phyloP scores from a whole-genome alignment of 2,329 filamentous ascomycete genomes.

The Arachnomyces sp. region DNA sequence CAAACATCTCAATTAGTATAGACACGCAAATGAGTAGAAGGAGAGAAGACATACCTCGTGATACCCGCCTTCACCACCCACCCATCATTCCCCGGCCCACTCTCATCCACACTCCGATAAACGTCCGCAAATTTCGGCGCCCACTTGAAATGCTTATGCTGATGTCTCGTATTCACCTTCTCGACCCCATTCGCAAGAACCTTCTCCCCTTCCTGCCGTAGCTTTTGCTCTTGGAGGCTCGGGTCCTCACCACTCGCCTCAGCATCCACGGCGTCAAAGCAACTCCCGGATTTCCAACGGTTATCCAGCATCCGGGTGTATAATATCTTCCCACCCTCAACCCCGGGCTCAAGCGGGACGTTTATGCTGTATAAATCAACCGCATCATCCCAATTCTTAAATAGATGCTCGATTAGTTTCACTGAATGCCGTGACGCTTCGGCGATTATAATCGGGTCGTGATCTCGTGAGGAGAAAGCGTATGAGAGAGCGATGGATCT shows the following conservation, averaged over 20 bases:
- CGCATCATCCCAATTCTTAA: constrained; percentile 61
- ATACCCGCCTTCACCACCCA: constrained; percentile 84
- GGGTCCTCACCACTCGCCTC: constrained; percentile 50
- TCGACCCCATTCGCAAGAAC: constrained; percentile 20
- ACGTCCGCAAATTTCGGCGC: constrained; percentile 80
- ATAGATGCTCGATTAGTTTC: constrained; percentile 69
- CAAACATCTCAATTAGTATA: neutral
- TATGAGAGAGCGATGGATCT: constrained; percentile 77
- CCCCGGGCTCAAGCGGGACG: constrained; percentile 70
- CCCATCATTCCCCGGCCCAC: constrained; percentile 75
- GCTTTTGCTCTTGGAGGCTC: constrained; percentile 62
- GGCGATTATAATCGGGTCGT: constrained; percentile 72
- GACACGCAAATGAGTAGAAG: neutral
- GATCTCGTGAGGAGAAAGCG: constrained; percentile 78
- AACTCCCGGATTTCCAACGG: constrained; percentile 74
- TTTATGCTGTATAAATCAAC: constrained; percentile 89
- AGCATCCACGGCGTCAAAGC: constrained; percentile 70
- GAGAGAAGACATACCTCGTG: constrained; percentile 57
- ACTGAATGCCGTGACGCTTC: constrained; percentile 68
- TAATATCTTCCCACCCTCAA: constrained; percentile 63
- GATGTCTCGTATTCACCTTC: constrained; percentile 42
- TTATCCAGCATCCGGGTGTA: constrained; percentile 87
- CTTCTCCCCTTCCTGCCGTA: constrained; percentile 56
- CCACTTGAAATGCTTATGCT: constrained; percentile 92
- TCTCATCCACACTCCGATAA: constrained; percentile 73